Conservation (phyloP, 345 rosid genomes). For the Populus alba region DNA sequence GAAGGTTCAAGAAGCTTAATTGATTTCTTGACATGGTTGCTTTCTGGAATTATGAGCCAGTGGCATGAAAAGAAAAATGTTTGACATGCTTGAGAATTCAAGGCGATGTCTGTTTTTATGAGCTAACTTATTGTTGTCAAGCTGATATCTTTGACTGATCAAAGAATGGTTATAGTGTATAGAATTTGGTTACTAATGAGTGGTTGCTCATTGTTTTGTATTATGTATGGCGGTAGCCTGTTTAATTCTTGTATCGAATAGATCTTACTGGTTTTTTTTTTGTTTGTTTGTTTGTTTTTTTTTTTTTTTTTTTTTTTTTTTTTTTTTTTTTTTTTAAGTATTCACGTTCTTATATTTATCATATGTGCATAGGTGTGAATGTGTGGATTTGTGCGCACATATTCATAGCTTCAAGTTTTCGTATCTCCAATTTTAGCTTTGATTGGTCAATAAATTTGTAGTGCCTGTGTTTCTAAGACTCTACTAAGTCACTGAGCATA, state of each 20-base stretch:
- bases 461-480: constrained; percentile 49
- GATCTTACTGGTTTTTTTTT: no score
- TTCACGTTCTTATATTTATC: constrained; percentile 28
- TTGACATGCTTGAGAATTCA: background rate
- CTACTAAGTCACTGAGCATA: constrained; percentile 59
- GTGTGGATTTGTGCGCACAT: constrained; percentile 39
- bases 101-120: background rate
- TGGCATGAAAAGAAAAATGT: background rate
- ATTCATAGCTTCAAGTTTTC: constrained; percentile 44
- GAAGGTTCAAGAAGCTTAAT: background rate
- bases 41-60: background rate
- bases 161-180: background rate
- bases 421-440: constrained; percentile 42
- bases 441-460: constrained; percentile 46
- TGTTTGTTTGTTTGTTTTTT: no score
- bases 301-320: no score
- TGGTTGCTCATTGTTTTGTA: background rate
- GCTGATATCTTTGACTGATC: background rate
- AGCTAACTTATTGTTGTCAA: background rate
- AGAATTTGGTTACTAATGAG: background rate
- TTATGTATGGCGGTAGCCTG: background rate
- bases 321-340: constrained; percentile 1
- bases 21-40: background rate
- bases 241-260: background rate
- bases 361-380: constrained; percentile 40